phyloP scores from a whole-genome alignment of 1,284 basidiomycete genomes.

The Macrocystidia cucumis region DNA sequence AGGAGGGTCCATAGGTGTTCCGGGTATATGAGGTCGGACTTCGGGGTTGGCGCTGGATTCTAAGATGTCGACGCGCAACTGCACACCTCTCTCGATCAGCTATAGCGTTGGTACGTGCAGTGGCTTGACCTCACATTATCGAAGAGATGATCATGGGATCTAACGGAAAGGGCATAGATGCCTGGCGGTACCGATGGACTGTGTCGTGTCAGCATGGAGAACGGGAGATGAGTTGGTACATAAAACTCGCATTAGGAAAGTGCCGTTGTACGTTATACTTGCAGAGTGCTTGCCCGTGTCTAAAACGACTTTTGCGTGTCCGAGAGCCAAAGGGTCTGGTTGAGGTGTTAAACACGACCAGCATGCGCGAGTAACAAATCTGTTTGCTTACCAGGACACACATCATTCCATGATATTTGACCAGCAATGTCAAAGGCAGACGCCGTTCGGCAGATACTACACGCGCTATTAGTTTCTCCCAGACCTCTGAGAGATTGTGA shows the following conservation, averaged over 20 bases:
- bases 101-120: constrained; percentile 3
- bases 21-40: constrained; percentile 57
- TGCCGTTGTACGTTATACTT: constrained; percentile 47
- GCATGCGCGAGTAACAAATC: no score
- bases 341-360: constrained; percentile 4
- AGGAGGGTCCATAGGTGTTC: constrained; percentile 60
- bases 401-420: constrained; percentile 54
- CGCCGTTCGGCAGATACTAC: constrained; percentile 10
- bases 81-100: constrained; percentile 5
- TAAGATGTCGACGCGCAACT: constrained; percentile 62
- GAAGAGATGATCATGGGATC: constrained; percentile 58
- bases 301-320: constrained; percentile 49
- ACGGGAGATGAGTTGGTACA: constrained; percentile 2
- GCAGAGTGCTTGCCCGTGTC: constrained; percentile 49
- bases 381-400: constrained; percentile 45
- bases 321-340: constrained; percentile 38
- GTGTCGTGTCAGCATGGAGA: constrained; percentile 4
- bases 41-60: constrained; percentile 37
- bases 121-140: constrained; percentile 44
- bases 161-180: constrained; percentile 59
- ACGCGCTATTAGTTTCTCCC: background rate
- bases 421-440: constrained; percentile 49
- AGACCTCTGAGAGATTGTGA: no score
- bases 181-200: constrained; percentile 41
- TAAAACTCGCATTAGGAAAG: constrained; percentile 53